These are phyloP conservation scores for Casuarina glauca DNA, from an alignment of 306 rosid genomes.

Conservation along the genomic window DNA sequence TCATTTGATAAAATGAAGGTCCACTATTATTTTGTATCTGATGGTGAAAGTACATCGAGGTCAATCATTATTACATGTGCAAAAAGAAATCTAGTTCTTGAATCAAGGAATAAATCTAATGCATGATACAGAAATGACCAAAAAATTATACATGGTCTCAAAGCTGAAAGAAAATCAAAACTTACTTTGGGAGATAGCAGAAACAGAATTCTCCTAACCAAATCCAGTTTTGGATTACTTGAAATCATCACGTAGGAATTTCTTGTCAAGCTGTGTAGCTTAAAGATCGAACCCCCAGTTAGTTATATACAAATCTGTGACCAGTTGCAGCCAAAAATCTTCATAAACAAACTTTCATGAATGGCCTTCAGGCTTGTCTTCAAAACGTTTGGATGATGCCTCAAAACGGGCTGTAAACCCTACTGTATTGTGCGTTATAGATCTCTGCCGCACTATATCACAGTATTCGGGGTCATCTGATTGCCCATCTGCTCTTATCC, in stretches of 20 bases:
- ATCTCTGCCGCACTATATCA: conserved; percentile 70
- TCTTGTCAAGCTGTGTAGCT: conserved; percentile 23
- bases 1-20: no score
- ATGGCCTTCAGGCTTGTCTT: conserved; percentile 30
- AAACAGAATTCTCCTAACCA: conserved; percentile 26
- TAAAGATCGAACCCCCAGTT: conserved; percentile 26
- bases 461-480: conserved; percentile 79
- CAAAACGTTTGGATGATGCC: conserved; percentile 63
- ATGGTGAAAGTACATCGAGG: no score
- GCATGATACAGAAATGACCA: not conserved
- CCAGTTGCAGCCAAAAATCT: conserved; percentile 16
- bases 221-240: conserved; percentile 10
- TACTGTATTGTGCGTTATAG: conserved; percentile 68
- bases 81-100: no score
- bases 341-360: conserved; percentile 17
- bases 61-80: no score
- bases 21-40: no score
- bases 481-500: conserved; percentile 80
- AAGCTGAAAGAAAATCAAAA: conserved; percentile 18
- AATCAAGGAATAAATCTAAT: not conserved
- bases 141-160: conserved; percentile 16
- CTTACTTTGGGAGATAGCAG: conserved; percentile 1
- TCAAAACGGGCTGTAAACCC: conserved; percentile 88
- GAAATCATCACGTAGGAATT: conserved; percentile 18
- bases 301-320: conserved; percentile 54